Evolutionary conservation across 805 yeast genomes (phyloP).

Genomic region (Myxozyma lipomycoides): DNA sequence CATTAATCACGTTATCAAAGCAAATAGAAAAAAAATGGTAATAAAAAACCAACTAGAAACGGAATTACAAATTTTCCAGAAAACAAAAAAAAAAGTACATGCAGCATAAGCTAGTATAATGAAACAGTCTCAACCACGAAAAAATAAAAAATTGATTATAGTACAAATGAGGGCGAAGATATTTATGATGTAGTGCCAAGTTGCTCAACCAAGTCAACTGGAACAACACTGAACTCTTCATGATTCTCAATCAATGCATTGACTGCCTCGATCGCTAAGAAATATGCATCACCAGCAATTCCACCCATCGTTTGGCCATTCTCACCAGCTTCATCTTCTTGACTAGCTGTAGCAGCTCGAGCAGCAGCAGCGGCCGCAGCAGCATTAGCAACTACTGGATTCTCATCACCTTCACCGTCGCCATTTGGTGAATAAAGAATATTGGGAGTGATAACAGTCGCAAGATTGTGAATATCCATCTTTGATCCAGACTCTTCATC

Average conservation of each 20-base stretch:
- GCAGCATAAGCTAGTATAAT: too few relatives aligned
- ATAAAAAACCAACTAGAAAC: too few relatives aligned
- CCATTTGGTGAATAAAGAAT: slow-evolving; percentile 54
- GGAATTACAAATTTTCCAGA: too few relatives aligned
- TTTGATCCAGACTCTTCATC: slow-evolving; percentile 89
- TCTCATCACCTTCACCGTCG: slow-evolving; percentile 9
- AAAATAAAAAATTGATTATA: too few relatives aligned
- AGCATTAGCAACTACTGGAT: not conserved
- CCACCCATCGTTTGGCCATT: slow-evolving; percentile 31
- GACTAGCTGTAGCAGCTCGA: slow-evolving; percentile 30
- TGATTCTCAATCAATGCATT: slow-evolving; percentile 76
- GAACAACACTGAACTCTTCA: slow-evolving; percentile 74
- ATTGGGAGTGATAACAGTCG: slow-evolving; percentile 94
- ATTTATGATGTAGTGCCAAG: too few relatives aligned
- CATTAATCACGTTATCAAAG: too few relatives aligned
- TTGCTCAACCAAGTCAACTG: slow-evolving; percentile 53
- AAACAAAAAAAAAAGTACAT: too few relatives aligned
- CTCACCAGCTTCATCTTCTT: slow-evolving; percentile 30
- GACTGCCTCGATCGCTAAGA: slow-evolving; percentile 86
- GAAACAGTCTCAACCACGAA: too few relatives aligned
- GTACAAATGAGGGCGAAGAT: too few relatives aligned
- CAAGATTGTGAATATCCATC: slow-evolving; percentile 92
- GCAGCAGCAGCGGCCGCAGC: slow-evolving; percentile 26
- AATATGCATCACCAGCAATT: slow-evolving; percentile 61
- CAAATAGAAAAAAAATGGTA: too few relatives aligned